Evolutionary conservation across 805 yeast genomes (phyloP), one percentile per base, ranked within the genome.

Genomic region (Hanseniaspora thailandica): DNA sequence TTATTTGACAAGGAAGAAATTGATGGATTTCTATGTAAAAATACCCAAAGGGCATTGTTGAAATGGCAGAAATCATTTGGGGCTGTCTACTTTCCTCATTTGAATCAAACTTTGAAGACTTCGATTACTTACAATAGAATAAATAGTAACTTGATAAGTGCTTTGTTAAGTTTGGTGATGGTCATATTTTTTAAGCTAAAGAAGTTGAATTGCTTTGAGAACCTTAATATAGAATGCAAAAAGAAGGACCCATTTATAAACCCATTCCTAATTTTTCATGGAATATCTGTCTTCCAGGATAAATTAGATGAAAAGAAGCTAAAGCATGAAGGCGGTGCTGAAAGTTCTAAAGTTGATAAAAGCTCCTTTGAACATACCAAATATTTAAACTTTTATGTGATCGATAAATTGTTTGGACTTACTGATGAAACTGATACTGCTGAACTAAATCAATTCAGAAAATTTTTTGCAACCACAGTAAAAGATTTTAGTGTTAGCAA

Each of bases 41-140:
- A 76, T 54, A 90, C 98, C 0, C 82, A 82, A 56, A 72, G 68
- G 22, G 94, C 94, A 0, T 75, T 87, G 23, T 61, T 65, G 2
- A 71, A 73, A 44, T 90, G 97, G 97, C 90, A 97, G 97, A 72
- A 71, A 35, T 63, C 77, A 34, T 75, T 83, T 57, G 96, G 95
- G 0, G 66, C 71, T 5, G 71, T 73, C 5, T 77, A 63, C 46
- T 69, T 61, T 53, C 56, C 56, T 12, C 39, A 48, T 56, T 31
- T 47, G 8, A 47, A 46, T 26, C 53, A 54, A 41, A 31, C 49
- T 10, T 30, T 48, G 5, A 54, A 44, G 47, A 36, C 49, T 13
- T 47, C 46, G 5, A 41, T 48, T 2, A 44, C 48, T 4, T 46
- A 43, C 17, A 49, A 49, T 25, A 41, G 53, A 34, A 49, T 49